Evolutionary conservation across 2,329 filamentous ascomycete genomes (phyloP).

Genomic region (Apiospora pterosperma): DNA sequence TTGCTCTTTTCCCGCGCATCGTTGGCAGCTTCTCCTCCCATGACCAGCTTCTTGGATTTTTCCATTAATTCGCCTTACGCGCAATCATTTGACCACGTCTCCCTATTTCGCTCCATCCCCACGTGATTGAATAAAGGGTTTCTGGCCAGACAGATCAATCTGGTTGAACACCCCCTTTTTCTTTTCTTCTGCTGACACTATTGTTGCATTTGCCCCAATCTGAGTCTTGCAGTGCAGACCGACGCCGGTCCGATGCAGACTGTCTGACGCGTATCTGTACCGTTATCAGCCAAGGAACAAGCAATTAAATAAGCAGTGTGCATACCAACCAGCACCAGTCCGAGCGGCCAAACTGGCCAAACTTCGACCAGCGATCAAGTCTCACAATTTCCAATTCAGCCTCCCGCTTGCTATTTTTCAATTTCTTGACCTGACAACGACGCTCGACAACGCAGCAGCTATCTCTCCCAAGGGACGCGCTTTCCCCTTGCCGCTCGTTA

Average conservation of each 20-base stretch:
- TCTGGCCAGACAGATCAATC: too few relatives aligned
- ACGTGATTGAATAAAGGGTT: background rate
- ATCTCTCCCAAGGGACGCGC: slow-evolving; percentile 1
- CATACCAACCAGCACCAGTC: background rate
- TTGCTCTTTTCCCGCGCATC: background rate
- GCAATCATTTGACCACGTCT: background rate
- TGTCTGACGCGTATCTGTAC: background rate
- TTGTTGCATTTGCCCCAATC: background rate
- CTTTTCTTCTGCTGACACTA: background rate
- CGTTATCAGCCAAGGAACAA: slow-evolving; percentile 1
- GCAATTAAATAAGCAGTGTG: background rate
- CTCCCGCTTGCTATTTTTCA: background rate
- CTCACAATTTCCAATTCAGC: background rate
- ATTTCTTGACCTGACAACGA: background rate
- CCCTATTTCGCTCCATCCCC: background rate
- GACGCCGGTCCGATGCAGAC: background rate
- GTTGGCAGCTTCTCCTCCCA: too few relatives aligned
- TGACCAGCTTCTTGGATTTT: background rate
- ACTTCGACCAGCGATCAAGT: slow-evolving; percentile 1
- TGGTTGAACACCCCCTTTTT: background rate
- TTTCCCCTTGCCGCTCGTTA: slow-evolving; percentile 27
- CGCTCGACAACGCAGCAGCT: background rate
- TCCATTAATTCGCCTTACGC: background rate
- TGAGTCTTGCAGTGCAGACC: background rate
- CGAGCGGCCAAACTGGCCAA: background rate